Evolutionary conservation across 2,329 filamentous ascomycete species (phyloP).

Genomic region (Dothideomycetes sp.): DNA sequence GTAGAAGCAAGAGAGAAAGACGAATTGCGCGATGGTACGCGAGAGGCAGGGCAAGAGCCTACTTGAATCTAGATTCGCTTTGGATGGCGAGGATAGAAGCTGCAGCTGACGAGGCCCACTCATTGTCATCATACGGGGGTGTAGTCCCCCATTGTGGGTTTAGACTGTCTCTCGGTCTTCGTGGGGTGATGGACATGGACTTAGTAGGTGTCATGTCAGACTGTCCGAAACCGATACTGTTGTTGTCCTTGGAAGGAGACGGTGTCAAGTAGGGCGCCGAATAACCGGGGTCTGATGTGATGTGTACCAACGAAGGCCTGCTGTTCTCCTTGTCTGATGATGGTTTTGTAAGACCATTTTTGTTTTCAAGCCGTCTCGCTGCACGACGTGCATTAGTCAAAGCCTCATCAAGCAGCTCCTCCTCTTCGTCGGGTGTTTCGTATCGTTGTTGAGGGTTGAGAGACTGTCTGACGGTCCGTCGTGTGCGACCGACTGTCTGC

Average conservation of each 20-base stretch:
- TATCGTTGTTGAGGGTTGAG: slow-evolving; percentile 71
- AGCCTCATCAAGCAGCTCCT: slow-evolving; percentile 87
- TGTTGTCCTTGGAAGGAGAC: slow-evolving; percentile 73
- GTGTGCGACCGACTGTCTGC: slow-evolving; percentile 55
- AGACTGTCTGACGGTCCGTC: slow-evolving; percentile 63
- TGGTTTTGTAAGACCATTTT: slow-evolving; percentile 15
- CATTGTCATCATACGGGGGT: slow-evolving; percentile 88
- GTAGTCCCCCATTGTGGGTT: slow-evolving; percentile 80
- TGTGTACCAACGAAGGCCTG: slow-evolving; percentile 48
- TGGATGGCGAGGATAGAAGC: slow-evolving; percentile 10
- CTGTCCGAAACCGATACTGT: slow-evolving; percentile 63
- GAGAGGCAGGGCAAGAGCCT: neutral
- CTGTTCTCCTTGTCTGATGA: slow-evolving; percentile 17
- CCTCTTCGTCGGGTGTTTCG: slow-evolving; percentile 91
- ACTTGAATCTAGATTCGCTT: slow-evolving; percentile 1
- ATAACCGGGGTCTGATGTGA: slow-evolving; percentile 34
- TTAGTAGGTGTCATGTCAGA: slow-evolving; percentile 55
- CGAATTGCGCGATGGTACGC: neutral
- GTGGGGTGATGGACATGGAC: slow-evolving; percentile 59
- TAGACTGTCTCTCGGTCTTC: slow-evolving; percentile 40
- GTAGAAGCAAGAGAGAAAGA: neutral
- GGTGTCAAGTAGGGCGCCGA: slow-evolving; percentile 57
- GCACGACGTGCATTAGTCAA: slow-evolving; percentile 67
- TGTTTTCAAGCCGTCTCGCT: slow-evolving; percentile 57
- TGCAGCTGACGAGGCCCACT: slow-evolving; percentile 78